Conservation (phyloP, 2,329 filamentous ascomycete genomes). For the Trichophyton equinum region DNA sequence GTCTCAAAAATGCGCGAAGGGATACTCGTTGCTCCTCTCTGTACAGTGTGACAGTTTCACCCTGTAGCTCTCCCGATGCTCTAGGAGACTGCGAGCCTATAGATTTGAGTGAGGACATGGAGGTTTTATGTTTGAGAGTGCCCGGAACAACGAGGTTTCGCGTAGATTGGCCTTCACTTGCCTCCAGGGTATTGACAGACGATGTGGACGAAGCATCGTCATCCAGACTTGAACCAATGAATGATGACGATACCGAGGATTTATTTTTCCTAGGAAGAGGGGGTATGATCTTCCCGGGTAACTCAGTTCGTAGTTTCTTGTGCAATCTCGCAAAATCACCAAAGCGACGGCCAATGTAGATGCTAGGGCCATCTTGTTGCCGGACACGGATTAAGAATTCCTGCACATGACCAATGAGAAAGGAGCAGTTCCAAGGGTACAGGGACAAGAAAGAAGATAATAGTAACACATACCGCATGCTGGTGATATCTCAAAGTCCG, state of each 20-base stretch:
- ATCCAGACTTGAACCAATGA: conserved; percentile 50
- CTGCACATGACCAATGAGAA: conserved; percentile 30
- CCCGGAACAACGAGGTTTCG: conserved; percentile 20
- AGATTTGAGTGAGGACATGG: conserved; percentile 18
- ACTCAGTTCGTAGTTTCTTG: conserved; percentile 65
- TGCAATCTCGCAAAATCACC: conserved; percentile 75
- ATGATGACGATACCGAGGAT: conserved; percentile 51
- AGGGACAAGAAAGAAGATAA: neutral
- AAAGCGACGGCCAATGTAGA: conserved; percentile 74
- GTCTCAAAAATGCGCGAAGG: conserved; percentile 77
- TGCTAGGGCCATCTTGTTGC: conserved; percentile 58
- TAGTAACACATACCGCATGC: conserved; percentile 58
- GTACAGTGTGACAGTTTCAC: conserved; percentile 52
- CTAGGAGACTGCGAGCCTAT: conserved; percentile 10
- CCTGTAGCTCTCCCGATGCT: conserved; percentile 31
- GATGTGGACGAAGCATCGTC: conserved; percentile 72
- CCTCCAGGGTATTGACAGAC: conserved; percentile 58
- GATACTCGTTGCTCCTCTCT: conserved; percentile 87
- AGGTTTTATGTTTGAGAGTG: neutral
- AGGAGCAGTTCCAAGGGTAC: neutral
- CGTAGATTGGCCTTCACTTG: conserved; percentile 27
- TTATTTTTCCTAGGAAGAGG: conserved; percentile 88
- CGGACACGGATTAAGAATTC: conserved; percentile 86
- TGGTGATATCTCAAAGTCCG: conserved; percentile 80
- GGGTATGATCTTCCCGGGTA: conserved; percentile 81